These are phyloP conservation scores for Dentipellis sp. DNA, from an alignment of 768 basidiomycete species.

Conservation along the genomic window DNA sequence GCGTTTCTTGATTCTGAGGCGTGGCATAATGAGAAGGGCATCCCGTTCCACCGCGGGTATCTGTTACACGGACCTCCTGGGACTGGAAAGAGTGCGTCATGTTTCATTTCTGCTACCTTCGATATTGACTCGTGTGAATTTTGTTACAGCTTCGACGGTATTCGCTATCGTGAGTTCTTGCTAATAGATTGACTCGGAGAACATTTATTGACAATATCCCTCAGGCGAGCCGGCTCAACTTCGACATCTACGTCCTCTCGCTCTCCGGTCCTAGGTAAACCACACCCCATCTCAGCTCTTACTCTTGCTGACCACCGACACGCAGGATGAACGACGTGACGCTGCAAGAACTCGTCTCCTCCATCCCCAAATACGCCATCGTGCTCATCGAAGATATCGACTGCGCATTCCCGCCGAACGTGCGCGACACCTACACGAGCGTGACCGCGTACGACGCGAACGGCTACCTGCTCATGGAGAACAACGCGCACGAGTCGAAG, in stretches of 20 bases:
- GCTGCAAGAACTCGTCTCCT: constrained; percentile 35
- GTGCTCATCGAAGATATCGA: constrained; percentile 55
- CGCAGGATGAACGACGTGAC: constrained; percentile 43
- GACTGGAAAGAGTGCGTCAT: not conserved
- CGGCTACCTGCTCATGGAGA: constrained; percentile 1
- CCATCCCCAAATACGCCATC: constrained; percentile 43
- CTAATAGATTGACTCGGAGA: not conserved
- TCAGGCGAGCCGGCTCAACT: not conserved
- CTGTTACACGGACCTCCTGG: not conserved
- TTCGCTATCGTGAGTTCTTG: not conserved
- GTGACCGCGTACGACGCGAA: not conserved
- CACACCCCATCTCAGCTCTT: no score
- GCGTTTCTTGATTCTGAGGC: not conserved
- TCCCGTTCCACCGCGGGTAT: not conserved
- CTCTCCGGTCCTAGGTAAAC: not conserved
- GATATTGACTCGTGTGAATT: not conserved
- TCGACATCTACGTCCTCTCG: not conserved
- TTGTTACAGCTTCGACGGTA: not conserved
- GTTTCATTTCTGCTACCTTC: not conserved
- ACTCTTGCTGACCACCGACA: not conserved
- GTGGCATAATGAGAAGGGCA: not conserved
- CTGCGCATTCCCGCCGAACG: constrained; percentile 44
- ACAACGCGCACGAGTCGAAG: constrained; percentile 15
- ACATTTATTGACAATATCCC: not conserved
- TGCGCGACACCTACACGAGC: constrained; percentile 25